phyloP scores from a whole-genome alignment of 805 yeast genomes.

The Candida sakaeoensis region DNA sequence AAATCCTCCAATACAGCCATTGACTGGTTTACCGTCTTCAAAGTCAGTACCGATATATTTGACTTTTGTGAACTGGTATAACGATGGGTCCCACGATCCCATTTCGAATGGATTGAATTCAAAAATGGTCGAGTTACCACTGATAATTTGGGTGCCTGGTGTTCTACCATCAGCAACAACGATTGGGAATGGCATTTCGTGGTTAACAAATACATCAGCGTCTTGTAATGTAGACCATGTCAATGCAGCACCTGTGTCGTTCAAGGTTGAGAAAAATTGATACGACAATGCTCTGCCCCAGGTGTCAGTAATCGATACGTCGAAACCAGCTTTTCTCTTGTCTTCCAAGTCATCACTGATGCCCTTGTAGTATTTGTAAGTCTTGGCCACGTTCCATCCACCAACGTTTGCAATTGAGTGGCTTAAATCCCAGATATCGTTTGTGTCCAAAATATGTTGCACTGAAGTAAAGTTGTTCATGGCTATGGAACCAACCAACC shows the following conservation, averaged over 20 bases:
- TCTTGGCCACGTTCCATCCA: slow-evolving; percentile 54
- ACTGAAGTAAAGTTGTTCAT: slow-evolving; percentile 36
- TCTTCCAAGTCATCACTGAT: slow-evolving; percentile 21
- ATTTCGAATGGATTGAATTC: slow-evolving; percentile 38
- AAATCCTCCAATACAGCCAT: slow-evolving; percentile 25
- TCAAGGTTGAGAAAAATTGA: slow-evolving; percentile 23
- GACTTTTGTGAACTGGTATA: slow-evolving; percentile 26
- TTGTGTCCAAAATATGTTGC: slow-evolving; percentile 22
- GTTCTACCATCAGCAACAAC: slow-evolving; percentile 53
- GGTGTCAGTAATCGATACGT: slow-evolving; percentile 32
- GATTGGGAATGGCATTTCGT: slow-evolving; percentile 38
- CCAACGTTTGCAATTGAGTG: slow-evolving; percentile 59
- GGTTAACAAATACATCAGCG: slow-evolving; percentile 20
- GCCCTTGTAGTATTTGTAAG: slow-evolving; percentile 46
- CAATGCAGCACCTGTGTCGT: slow-evolving; percentile 28
- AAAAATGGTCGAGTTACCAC: slow-evolving; percentile 61
- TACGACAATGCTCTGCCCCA: slow-evolving; percentile 39
- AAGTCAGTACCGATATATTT: slow-evolving; percentile 29
- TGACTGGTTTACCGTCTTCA: slow-evolving; percentile 16
- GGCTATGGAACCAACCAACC: slow-evolving; percentile 36
- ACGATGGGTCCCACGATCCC: slow-evolving; percentile 42
- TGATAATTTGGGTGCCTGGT: slow-evolving; percentile 55
- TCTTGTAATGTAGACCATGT: slow-evolving; percentile 29
- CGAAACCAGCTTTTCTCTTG: slow-evolving; percentile 32
- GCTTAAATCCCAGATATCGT: slow-evolving; percentile 62